Evolutionary conservation across 164 flowering plant species (phyloP), one percentile per base, ranked within the genome.

Genomic region (Paratinospora sagittata): DNA sequence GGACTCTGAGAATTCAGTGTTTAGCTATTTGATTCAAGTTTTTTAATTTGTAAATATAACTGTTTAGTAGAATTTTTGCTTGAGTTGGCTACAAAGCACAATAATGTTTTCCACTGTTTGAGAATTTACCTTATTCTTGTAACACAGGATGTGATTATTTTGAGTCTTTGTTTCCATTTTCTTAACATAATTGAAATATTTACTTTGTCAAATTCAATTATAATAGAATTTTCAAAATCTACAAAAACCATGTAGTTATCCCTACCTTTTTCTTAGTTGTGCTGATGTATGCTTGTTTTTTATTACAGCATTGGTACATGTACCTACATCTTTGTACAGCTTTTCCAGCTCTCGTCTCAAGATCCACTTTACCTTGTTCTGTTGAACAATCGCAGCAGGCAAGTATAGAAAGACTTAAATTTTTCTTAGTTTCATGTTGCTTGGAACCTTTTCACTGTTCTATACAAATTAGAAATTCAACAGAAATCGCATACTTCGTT

Each of bases 281-380:
- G 41, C n/a, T 75, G 24, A 60, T 66, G 21, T 67, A 62, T 69
- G 26, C 1, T 43, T 33, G 34, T 61, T 70, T 24, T 26, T 41
- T 19, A 6, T 71, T 82, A 74, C 95, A 93, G 98, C 77, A 70
- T 89, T 36, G 66, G 81, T 7, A 89, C 89, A 66, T 87, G 95
- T 65, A 78, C 72, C 73, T 92, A 88, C 85, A 82, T 90, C 43
- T 91, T 80, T 24, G 33, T 70, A 8, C 85, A 89, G 70, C 88
- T 92, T 27, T 80, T 86, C 72, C 79, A 79, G 78, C 87, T 90
- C 66, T 73, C 87, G 3, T 66, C 86, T n/a, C 79, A 81, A 65
- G 94, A 90, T 80, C 96, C 93, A 21, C 73, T 85, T 3, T 83
- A 81, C 80, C 83, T 87, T 58, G 80, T 89, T 69, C 75, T 92